These are phyloP conservation scores for Verticillium klebahnii DNA, from an alignment of 2,329 filamentous ascomycete species.

Conservation along the genomic window DNA sequence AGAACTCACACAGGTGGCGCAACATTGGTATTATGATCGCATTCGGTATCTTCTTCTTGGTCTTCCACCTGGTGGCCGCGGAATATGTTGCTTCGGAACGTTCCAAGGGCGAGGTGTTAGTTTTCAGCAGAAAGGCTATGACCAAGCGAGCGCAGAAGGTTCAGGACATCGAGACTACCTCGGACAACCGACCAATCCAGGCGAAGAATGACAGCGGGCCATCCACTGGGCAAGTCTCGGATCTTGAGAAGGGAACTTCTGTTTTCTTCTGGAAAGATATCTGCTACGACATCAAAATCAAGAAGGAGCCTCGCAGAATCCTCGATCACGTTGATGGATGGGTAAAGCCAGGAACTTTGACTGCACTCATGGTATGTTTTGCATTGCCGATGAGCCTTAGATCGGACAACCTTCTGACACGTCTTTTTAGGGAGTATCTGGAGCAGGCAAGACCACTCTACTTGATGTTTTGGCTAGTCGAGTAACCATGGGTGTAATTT, in stretches of 20 bases:
- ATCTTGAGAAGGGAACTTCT: conserved; percentile 46
- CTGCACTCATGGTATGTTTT: conserved; percentile 64
- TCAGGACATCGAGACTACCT: conserved; percentile 1
- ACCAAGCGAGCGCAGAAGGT: neutral
- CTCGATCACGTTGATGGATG: conserved; percentile 68
- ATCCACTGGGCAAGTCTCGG: neutral
- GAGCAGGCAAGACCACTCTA: conserved; percentile 73
- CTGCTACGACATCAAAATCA: conserved; percentile 70
- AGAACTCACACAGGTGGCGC: conserved; percentile 5
- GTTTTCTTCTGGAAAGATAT: conserved; percentile 71
- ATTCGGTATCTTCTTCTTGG: neutral
- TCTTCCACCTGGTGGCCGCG: conserved; percentile 7
- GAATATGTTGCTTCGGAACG: conserved; percentile 5
- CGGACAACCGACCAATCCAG: neutral
- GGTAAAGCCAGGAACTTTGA: conserved; percentile 71
- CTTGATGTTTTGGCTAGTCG: conserved; percentile 69
- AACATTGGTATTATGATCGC: conserved; percentile 9
- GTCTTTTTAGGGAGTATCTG: conserved; percentile 50
- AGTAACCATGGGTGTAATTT: conserved; percentile 68
- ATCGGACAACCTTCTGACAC: neutral
- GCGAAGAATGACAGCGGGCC: neutral
- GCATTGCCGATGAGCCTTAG: conserved; percentile 42
- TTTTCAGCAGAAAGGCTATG: conserved; percentile 5
- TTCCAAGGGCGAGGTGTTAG: conserved; percentile 8
- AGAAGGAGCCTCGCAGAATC: conserved; percentile 60